Conservation (phyloP, 1,284 basidiomycete species). For the Limonomyces culmigenus region DNA sequence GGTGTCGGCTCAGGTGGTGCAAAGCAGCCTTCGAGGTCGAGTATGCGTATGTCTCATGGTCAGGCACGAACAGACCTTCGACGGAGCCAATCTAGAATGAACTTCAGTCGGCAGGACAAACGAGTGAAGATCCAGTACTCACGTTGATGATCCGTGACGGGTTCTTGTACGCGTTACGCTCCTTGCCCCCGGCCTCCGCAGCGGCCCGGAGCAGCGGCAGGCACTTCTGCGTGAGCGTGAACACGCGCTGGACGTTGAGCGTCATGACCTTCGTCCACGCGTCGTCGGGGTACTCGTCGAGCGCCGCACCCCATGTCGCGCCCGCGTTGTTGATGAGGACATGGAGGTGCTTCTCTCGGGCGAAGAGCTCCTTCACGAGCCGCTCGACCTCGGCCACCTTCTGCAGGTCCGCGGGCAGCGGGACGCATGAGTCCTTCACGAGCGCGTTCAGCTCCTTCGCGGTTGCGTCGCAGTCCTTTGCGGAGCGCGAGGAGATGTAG, state of each 20-base stretch:
- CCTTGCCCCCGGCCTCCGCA: conserved; percentile 24
- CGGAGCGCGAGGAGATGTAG: conserved; percentile 51
- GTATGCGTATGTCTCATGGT: conserved; percentile 54
- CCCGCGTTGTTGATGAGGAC: conserved; percentile 59
- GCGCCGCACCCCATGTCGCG: conserved; percentile 39
- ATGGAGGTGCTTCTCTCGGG: conserved; percentile 35
- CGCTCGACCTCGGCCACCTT: conserved; percentile 38
- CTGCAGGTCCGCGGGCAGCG: conserved; percentile 45
- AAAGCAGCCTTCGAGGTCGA: conserved; percentile 47
- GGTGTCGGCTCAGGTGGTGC: conserved; percentile 44
- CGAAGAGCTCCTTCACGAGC: conserved; percentile 31
- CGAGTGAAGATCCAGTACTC: conserved; percentile 9
- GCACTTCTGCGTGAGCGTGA: conserved; percentile 51
- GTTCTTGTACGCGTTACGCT: conserved; percentile 21
- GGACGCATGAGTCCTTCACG: conserved; percentile 38
- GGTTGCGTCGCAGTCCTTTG: conserved; percentile 36
- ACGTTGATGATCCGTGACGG: conserved; percentile 52
- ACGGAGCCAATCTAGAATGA: conserved; percentile 42
- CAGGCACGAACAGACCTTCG: conserved; percentile 35
- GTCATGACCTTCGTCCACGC: conserved; percentile 45
- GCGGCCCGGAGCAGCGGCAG: conserved; percentile 41
- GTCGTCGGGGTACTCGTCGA: conserved; percentile 36
- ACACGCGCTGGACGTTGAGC: conserved; percentile 53
- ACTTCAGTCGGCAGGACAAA: conserved; percentile 2
- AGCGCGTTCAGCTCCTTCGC: conserved; percentile 34